Evolutionary conservation across 2,329 filamentous ascomycete species (phyloP), one percentile per base, ranked within the genome.

Genomic region (Exophiala sideris): DNA sequence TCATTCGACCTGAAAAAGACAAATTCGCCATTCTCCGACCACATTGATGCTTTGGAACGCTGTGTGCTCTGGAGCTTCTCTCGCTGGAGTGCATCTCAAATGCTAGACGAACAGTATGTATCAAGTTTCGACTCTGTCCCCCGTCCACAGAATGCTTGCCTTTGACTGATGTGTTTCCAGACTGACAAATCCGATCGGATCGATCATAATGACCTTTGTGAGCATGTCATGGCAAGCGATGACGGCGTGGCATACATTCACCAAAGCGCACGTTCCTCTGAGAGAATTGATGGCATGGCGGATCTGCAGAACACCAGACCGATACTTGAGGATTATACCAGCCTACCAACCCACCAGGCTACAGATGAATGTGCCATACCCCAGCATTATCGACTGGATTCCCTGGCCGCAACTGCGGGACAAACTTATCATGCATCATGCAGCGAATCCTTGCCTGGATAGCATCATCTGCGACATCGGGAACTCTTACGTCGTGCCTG

Each of bases 191-290:
- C 39, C 35, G n/a, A 41, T 39, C n/a, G 45, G 18, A n/a, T 50
- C 45, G 40, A 56, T 56, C 41, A 32, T 54, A 16, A 50, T 42
- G n/a, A 21, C 50, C 2, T 54, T 57, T 40, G 39, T 57, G 8
- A 35, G 50, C 36, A 14, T 54, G 18, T 45, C 54, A 12, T 57
- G 54, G 54, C 46, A 39, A 8, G n/a, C 50, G 3, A 57, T 57
- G 54, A 32, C 50, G 4, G 50, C 50, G 16, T 57, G 54, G 54
- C 50, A 54, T 16, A 47, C 50, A 5, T 54, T 50, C n/a, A 57
- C 50, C 24, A 32, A 36, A 24, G 50, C 54, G 11, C 50, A 49
- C 38, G 14, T 38, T n/a, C 36, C 32, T n/a, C 20, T 57, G 5
- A 36, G 36, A 34, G 50, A 39, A 8, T 33, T 57, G 21, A 51